These are phyloP conservation scores for Hysterium pulicare DNA, from an alignment of 2,329 filamentous ascomycete species.

Conservation along the genomic window DNA sequence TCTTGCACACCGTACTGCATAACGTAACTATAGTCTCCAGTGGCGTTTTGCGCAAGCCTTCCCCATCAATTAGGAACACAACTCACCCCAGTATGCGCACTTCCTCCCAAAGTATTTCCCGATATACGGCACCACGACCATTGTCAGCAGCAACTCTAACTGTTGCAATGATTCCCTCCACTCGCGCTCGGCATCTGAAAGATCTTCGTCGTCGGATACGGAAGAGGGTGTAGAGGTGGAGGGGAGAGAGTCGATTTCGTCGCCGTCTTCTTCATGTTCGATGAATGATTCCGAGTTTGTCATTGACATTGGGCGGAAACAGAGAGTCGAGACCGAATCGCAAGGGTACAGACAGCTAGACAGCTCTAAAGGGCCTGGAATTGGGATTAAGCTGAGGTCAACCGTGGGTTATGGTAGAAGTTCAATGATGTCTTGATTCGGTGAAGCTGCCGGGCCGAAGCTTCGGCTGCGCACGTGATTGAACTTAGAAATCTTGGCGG, in stretches of 20 bases:
- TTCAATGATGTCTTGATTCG: too few species aligned
- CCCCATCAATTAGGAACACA: not conserved
- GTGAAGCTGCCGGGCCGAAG: not conserved
- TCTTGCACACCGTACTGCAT: conserved; percentile 12
- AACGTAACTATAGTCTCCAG: not conserved
- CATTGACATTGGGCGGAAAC: too few species aligned
- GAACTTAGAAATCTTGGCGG: conserved; percentile 4
- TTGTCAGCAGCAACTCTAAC: conserved; percentile 84
- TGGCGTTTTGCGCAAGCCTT: not conserved
- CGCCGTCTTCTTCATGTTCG: conserved; percentile 27
- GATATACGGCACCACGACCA: conserved; percentile 90
- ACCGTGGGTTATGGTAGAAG: too few species aligned
- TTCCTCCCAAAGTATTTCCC: conserved; percentile 94
- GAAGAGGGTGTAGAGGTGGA: conserved; percentile 51
- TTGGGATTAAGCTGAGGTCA: too few species aligned
- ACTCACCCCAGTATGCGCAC: conserved; percentile 93
- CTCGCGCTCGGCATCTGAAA: conserved; percentile 86
- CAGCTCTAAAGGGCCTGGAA: too few species aligned
- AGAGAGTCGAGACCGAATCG: too few species aligned
- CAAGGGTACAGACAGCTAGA: too few species aligned
- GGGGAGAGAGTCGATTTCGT: conserved; percentile 50
- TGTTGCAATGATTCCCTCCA: conserved; percentile 95
- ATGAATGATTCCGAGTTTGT: conserved; percentile 37
- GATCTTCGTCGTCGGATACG: conserved; percentile 53
- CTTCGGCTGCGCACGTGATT: not conserved